phyloP scores from a whole-genome alignment of 306 rosid genomes.

The Vicia sativa region DNA sequence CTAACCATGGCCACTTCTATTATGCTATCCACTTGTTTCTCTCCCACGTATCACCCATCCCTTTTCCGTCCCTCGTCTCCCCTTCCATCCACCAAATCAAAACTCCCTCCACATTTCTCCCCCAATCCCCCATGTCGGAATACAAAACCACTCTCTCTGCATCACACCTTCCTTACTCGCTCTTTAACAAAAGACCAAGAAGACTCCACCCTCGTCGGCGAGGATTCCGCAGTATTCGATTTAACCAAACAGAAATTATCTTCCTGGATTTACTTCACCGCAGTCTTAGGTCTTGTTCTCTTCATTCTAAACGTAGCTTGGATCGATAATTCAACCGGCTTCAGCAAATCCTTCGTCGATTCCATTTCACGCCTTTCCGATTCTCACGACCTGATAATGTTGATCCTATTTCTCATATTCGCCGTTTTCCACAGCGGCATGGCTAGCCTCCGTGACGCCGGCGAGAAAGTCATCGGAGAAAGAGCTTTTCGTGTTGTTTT shows the following conservation, averaged over 20 bases:
- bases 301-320: slow-evolving; percentile 62
- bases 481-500: slow-evolving; percentile 90
- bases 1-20: slow-evolving; percentile 45
- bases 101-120: not conserved
- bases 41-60: slow-evolving; percentile 22
- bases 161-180: slow-evolving; percentile 27
- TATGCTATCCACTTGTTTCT: slow-evolving; percentile 40
- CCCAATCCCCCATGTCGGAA: not conserved
- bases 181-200: slow-evolving; percentile 38
- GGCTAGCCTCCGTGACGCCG: slow-evolving; percentile 77
- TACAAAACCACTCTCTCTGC: slow-evolving; percentile 7
- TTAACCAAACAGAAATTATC: slow-evolving; percentile 64
- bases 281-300: slow-evolving; percentile 63
- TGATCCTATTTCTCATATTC: slow-evolving; percentile 70
- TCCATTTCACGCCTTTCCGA: slow-evolving; percentile 66
- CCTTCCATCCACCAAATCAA: slow-evolving; percentile 9
- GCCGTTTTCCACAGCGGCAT: slow-evolving; percentile 84
- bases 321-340: slow-evolving; percentile 70
- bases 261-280: slow-evolving; percentile 72
- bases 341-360: slow-evolving; percentile 62
- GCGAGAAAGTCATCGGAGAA: slow-evolving; percentile 90
- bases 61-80: not conserved
- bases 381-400: slow-evolving; percentile 82
- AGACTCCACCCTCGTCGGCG: slow-evolving; percentile 49
- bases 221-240: slow-evolving; percentile 71